Base-by-base conservation (phyloP, 768 basidiomycete species). In the Candolleomyces efflorescens region DNA sequence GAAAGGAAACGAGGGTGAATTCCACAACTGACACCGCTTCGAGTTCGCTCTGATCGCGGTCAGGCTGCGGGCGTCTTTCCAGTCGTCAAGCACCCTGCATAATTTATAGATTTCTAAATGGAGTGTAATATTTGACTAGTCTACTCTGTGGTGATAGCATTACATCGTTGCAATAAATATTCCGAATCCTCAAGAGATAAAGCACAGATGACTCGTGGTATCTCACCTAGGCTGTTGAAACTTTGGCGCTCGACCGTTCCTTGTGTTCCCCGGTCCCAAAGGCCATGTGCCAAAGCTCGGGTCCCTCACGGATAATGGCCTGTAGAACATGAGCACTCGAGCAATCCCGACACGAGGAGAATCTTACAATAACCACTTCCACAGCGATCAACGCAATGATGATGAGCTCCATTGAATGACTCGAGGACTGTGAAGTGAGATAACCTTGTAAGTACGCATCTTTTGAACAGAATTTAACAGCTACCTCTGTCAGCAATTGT, bases 361-460 rank as follows among this genome's bases (percentile, higher is more conserved):
- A 20, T 36, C 5, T 9, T 48, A 94, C 94, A 51, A 97, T 89
- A 64, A 93, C 78, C n/a, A 94, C 93, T 70, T 96, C 94, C 11
- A 97, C 92, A 0, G 94, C 92, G 65, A 98, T 97, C 50, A 98
- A 86, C 1, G 84, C 80, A 62, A 98, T 98, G 68, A 98, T 98
- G 60, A 98, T 90, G 4, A 96, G 77, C 72, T 98, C 96, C 90
- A 98, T 94, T 2, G 90, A 85, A 66, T 97, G 92, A 2, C 81
- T 83, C 4, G 90, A 92, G 3, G 92, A 91, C 91, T 96, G 64
- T 10, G 60, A 50, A 49, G 51, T 51, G 10, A 5, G 32, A 7
- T 32, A 7, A 11, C 11, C 32, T 26, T n/a, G 58, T 20, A 36
- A 17, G 53, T 32, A 26, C 32, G 37, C 62, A 62, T 23, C 60